Evolutionary conservation across 2,329 filamentous ascomycete species (phyloP).

Genomic region (Apiospora phragmitis): DNA sequence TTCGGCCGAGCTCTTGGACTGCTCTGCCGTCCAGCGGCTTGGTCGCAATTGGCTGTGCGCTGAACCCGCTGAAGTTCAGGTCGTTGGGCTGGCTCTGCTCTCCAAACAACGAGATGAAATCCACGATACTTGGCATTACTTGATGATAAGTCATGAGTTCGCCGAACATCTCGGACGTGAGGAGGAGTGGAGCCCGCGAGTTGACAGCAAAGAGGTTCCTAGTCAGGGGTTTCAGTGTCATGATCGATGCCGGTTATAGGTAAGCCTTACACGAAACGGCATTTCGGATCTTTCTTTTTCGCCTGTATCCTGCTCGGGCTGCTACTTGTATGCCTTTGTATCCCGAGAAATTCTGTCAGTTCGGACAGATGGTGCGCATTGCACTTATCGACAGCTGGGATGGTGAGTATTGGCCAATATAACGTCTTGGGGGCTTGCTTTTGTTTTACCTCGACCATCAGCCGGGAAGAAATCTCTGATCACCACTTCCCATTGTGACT

Average conservation of each 20-base stretch:
- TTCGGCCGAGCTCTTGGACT: slow-evolving; percentile 29
- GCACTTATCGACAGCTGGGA: background rate
- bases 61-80: slow-evolving; percentile 37
- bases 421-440: no score
- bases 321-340: background rate
- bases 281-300: slow-evolving; percentile 18
- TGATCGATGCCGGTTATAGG: background rate
- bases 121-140: slow-evolving; percentile 40
- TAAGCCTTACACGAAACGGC: slow-evolving; percentile 20
- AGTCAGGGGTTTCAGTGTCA: background rate
- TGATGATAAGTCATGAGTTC: slow-evolving; percentile 33
- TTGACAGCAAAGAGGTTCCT: slow-evolving; percentile 19
- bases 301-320: background rate
- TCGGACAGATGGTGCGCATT: background rate
- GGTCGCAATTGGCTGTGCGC: slow-evolving; percentile 29
- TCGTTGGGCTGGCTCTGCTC: slow-evolving; percentile 29
- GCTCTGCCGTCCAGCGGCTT: slow-evolving; percentile 15
- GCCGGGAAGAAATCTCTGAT: background rate
- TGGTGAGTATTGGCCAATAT: background rate
- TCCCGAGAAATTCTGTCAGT: background rate
- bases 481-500: background rate
- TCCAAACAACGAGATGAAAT: slow-evolving; percentile 41
- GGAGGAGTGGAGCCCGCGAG: slow-evolving; percentile 17
- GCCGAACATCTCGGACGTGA: slow-evolving; percentile 19
- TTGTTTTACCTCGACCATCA: background rate